These are phyloP conservation scores for Xylaria castorea DNA, from an alignment of 495 filamentous ascomycete genomes.

Conservation along the genomic window DNA sequence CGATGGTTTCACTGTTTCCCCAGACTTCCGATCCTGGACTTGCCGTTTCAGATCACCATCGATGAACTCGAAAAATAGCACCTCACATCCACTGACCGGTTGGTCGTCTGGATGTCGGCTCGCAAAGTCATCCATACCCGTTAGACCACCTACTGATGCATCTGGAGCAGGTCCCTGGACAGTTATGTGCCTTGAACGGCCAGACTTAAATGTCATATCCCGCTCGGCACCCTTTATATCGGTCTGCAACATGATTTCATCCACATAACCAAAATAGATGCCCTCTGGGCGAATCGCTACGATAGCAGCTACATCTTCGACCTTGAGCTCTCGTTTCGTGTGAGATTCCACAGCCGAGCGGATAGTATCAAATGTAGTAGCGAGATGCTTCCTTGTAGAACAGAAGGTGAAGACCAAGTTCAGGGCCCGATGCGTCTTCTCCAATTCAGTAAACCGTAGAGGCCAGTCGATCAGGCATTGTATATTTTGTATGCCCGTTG, in stretches of 20 bases:
- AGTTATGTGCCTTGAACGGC: constrained; percentile 48
- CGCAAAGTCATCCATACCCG: constrained; percentile 50
- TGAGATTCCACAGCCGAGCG: constrained; percentile 84
- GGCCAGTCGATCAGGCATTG: constrained; percentile 67
- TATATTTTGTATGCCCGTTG: constrained; percentile 12
- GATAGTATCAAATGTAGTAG: constrained; percentile 89
- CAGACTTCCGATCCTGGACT: constrained; percentile 71
- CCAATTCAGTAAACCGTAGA: constrained; percentile 70
- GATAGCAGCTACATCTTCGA: constrained; percentile 84
- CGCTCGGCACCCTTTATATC: constrained; percentile 71
- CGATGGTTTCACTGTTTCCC: constrained; percentile 69
- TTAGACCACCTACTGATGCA: constrained; percentile 56
- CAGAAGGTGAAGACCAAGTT: constrained; percentile 96
- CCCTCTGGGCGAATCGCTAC: constrained; percentile 76
- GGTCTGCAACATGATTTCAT: constrained; percentile 79
- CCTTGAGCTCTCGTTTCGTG: constrained; percentile 68
- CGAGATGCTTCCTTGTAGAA: constrained; percentile 87
- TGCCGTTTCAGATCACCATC: constrained; percentile 90
- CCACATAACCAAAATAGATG: constrained; percentile 85
- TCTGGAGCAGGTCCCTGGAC: constrained; percentile 51
- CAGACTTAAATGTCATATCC: constrained; percentile 58
- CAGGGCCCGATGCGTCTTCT: constrained; percentile 80
- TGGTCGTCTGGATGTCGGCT: constrained; percentile 42
- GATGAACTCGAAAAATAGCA: constrained; percentile 89
- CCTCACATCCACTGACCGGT: constrained; percentile 59